Evolutionary conservation across 108 stramenopile genomes (phyloP), one percentile per base, ranked within the genome.

Genomic region (Phaeodactylum tricornutum): DNA sequence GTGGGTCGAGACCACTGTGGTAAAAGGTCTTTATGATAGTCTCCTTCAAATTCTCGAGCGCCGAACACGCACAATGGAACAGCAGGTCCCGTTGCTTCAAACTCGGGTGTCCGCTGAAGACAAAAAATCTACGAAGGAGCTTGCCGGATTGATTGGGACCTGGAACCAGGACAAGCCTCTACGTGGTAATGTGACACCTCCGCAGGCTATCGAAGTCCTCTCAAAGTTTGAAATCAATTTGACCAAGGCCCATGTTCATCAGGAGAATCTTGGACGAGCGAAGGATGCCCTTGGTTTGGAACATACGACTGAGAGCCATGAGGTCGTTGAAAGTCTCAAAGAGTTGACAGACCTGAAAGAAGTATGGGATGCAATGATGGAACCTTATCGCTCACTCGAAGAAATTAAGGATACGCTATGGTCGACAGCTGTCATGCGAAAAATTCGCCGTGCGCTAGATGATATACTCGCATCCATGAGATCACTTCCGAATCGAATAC

Each of bases 81-180:
- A 89, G 29, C 93, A 92, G 49, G 61, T 95, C 21, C 89, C 97
- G 41, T 44, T 93, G 19, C 70, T 98, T 14, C 95, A 95, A 51
- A 74, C 91, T 24, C 90, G 94, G 15, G 87, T 98, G 25, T 40
- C 72, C 4, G 85, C 90, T 24, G 93, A 95, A 46, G 94, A 93
- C 43, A 92, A 85, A 54, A 61, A 71, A 30, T 83, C 74, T n/a
- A 50, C 81, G 27, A 81, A 87, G 42, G 66, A 85, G 21, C 53
- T 74, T 15, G 64, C 51, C 29, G 83, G 92, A 36, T 77, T 93
- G 32, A 36, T 84, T 29, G 55, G 41, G 16, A 75, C 63, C 42
- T 96, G 93, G 93, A 72, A 82, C 16, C 61, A 79, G 37, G 71
- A 92, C 28, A 94, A 90, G 43, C 93, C 96, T 1, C 72, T 95